These are phyloP conservation scores for Peniophora sp. DNA, from an alignment of 1,284 basidiomycete genomes.

Conservation along the genomic window DNA sequence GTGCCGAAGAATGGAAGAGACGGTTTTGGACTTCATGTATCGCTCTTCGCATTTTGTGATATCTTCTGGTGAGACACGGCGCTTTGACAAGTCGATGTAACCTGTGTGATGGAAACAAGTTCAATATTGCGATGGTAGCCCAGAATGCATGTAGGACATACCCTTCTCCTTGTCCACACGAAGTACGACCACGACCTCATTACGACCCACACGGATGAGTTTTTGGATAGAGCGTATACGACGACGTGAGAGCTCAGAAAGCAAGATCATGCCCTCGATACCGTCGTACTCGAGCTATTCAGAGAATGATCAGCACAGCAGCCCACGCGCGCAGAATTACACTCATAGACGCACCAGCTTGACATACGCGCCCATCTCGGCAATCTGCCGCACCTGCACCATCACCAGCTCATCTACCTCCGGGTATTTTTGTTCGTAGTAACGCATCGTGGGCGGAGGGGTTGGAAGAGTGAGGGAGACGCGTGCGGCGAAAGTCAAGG, in stretches of 20 bases:
- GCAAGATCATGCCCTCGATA: slow-evolving; percentile 98
- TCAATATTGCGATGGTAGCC: not conserved
- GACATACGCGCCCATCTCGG: slow-evolving; percentile 99
- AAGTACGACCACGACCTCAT: slow-evolving; percentile 97
- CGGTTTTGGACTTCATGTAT: slow-evolving; percentile 96
- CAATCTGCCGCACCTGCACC: slow-evolving; percentile 98
- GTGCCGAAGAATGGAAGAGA: slow-evolving; percentile 89
- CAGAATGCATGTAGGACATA: slow-evolving; percentile 30
- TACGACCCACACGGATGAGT: slow-evolving; percentile 94
- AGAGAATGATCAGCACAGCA: not conserved
- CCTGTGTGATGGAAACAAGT: slow-evolving; percentile 36
- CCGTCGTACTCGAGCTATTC: slow-evolving; percentile 94
- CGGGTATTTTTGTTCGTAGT: slow-evolving; percentile 75
- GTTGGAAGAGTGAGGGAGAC: not conserved
- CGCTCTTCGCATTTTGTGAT: slow-evolving; percentile 98
- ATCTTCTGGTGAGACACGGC: slow-evolving; percentile 98
- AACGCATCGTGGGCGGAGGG: slow-evolving; percentile 47
- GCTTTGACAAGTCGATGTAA: slow-evolving; percentile 98
- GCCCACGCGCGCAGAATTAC: not conserved
- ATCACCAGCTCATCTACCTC: slow-evolving; percentile 97
- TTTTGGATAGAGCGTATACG: slow-evolving; percentile 99
- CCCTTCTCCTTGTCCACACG: slow-evolving; percentile 99
- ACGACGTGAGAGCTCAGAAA: slow-evolving; percentile 93
- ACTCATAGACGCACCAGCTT: slow-evolving; percentile 67
- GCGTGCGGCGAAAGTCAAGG: too few relatives aligned